Percentiles rank a stretch among this genome's conserved stretches.
Evolutionary conservation across 345 rosid genomes (phyloP).

Genomic region (Citrus sp.): DNA sequence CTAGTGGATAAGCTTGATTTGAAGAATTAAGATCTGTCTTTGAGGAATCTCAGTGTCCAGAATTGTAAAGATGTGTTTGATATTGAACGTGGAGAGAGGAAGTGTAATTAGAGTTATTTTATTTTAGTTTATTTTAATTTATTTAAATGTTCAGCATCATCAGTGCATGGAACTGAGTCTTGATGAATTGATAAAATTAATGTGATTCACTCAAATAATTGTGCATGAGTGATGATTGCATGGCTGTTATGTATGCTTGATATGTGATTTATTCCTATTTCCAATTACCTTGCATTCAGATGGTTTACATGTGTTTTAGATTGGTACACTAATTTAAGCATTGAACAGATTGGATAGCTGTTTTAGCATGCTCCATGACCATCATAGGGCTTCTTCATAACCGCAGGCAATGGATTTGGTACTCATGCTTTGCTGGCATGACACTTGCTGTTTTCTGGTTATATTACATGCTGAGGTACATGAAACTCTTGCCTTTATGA

Average conservation of each 20-base stretch:
- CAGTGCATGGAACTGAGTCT: background rate
- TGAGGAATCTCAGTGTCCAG: background rate
- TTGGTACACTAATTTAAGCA: background rate
- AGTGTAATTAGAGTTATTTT: background rate
- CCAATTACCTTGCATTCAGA: background rate
- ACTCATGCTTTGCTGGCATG: slow-evolving; percentile 52
- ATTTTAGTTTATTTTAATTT: background rate
- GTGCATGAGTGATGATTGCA: background rate
- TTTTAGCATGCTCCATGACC: slow-evolving; percentile 61
- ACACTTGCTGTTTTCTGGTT: slow-evolving; percentile 74
- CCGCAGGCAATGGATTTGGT: slow-evolving; percentile 65
- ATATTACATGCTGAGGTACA: slow-evolving; percentile 72
- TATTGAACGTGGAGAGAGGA: background rate
- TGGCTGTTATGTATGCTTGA: background rate
- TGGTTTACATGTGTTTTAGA: background rate
- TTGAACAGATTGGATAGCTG: slow-evolving; percentile 68
- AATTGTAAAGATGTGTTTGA: background rate
- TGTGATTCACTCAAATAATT: background rate
- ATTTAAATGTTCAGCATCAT: background rate
- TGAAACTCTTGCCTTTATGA: background rate
- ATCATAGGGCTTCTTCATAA: slow-evolving; percentile 51
- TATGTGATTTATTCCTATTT: background rate
- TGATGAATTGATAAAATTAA: background rate
- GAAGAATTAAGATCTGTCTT: background rate
- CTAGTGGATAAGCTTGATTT: background rate